phyloP scores from a whole-genome alignment of 2,329 filamentous ascomycete species.

The Pyrenochaeta sp. region DNA sequence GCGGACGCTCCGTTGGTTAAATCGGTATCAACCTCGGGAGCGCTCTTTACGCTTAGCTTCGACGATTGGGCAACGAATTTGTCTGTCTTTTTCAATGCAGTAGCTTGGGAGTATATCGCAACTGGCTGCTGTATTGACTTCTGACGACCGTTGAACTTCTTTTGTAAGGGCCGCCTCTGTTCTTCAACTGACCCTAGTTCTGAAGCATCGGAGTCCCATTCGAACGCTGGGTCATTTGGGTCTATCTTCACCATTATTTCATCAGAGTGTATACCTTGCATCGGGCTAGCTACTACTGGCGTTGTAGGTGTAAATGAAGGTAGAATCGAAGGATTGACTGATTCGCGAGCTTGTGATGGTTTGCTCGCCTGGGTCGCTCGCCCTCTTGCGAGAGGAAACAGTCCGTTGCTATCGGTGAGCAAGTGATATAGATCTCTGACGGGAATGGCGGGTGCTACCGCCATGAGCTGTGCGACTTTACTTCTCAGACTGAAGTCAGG shows the following conservation, averaged over 20 bases:
- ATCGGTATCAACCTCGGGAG: not conserved
- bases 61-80: not conserved
- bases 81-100: not conserved
- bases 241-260: slow-evolving; percentile 29
- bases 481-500: slow-evolving; percentile 15
- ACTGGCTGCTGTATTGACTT: not conserved
- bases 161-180: not conserved
- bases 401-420: slow-evolving; percentile 18
- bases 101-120: not conserved
- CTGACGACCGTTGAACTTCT: not conserved
- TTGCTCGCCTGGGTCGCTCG: slow-evolving; percentile 8
- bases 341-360: not conserved
- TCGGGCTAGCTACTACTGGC: not conserved
- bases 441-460: slow-evolving; percentile 23
- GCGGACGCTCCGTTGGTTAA: not conserved
- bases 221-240: slow-evolving; percentile 15
- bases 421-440: slow-evolving; percentile 26
- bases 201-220: slow-evolving; percentile 21
- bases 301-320: not conserved
- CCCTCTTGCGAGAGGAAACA: slow-evolving; percentile 8
- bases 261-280: not conserved
- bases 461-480: slow-evolving; percentile 29
- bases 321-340: not conserved
- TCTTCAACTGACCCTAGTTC: not conserved
- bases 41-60: not conserved